Evolutionary conservation across 495 filamentous ascomycete genomes (phyloP).

Genomic region (Penicillium goetzii): DNA sequence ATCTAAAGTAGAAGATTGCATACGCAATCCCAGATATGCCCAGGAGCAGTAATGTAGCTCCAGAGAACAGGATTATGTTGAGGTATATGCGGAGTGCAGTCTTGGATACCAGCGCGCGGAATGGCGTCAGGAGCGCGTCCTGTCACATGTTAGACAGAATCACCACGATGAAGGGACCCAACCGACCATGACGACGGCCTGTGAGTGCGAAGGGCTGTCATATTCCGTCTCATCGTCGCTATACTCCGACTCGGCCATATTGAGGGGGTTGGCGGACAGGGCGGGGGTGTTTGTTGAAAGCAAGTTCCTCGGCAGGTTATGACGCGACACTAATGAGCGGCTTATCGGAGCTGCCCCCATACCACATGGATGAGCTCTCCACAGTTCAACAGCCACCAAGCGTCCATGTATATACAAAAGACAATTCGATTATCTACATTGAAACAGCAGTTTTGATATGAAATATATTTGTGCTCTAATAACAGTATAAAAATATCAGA

Average conservation of each 20-base stretch:
- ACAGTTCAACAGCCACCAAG: neutral
- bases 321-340: neutral
- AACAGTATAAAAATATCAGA: neutral
- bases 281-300: slow-evolving; percentile 12
- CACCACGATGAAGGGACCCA: neutral
- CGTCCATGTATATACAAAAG: neutral
- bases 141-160: slow-evolving; percentile 25
- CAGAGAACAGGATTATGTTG: slow-evolving; percentile 64
- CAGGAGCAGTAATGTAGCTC: slow-evolving; percentile 61
- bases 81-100: slow-evolving; percentile 73
- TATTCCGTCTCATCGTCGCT: slow-evolving; percentile 34
- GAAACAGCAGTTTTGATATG: neutral
- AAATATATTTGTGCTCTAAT: slow-evolving; percentile 2
- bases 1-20: slow-evolving; percentile 76
- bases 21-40: slow-evolving; percentile 69
- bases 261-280: slow-evolving; percentile 6
- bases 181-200: slow-evolving; percentile 21
- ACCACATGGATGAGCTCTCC: neutral
- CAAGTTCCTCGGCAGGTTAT: slow-evolving; percentile 17
- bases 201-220: slow-evolving; percentile 20
- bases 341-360: slow-evolving; percentile 9
- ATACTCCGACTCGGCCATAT: slow-evolving; percentile 39
- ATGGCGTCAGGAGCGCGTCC: slow-evolving; percentile 39
- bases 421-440: neutral
- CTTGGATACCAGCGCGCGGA: slow-evolving; percentile 62